Base-by-base conservation (phyloP, 768 basidiomycete species). In the Leucocoprinus leucothites region DNA sequence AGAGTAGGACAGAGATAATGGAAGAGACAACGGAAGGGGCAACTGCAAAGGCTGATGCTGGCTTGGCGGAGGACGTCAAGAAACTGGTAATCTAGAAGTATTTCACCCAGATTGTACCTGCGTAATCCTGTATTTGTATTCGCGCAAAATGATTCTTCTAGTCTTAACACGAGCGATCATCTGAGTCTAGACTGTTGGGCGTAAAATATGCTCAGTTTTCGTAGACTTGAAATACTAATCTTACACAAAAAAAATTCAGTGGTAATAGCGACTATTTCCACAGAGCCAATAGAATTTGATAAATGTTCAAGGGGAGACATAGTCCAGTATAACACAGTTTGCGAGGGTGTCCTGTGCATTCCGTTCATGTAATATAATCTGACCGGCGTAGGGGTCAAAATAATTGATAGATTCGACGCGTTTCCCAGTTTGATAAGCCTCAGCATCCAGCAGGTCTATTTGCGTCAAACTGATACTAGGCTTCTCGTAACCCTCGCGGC, bases 361-460 rank as follows among this genome's bases (percentile, higher is more conserved):
- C 38, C 9, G 3, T 13, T 13, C 38, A 1, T 22, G 14, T n/a
- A 55, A 5, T 22, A 48, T 31, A 22, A 42, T 21, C 19, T 48
- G 53, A 14, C 53, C 53, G 48, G 38, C 21, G 31, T 55, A 55
- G 9, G 53, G 53, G 13, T 48, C 35, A 31, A 48, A 55, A 25
- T 22, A 24, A 9, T 36, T 22, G 26, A 55, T 41, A 11, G 9
- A 9, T 22, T 21, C 19, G 21, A 9, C 21, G 8, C 19, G 19
- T 14, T 11, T 31, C 7, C 9, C 19, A 16, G 8, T 47, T 24
- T 47, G 28, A 11, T 14, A 31, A 13, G 38, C 9, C 38, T 38
- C 38, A n/a, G 6, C 14, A n/a, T 38, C 38, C 38, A 38, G 38
- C 8, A 44, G 18, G 21, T 44, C 42, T 9, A 52, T 9, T 13